A percentile compares a stretch with the other conserved stretches of the same genome.
phyloP scores from a whole-genome alignment of 768 basidiomycete genomes.

The Rubroboletus pulcherrimus region DNA sequence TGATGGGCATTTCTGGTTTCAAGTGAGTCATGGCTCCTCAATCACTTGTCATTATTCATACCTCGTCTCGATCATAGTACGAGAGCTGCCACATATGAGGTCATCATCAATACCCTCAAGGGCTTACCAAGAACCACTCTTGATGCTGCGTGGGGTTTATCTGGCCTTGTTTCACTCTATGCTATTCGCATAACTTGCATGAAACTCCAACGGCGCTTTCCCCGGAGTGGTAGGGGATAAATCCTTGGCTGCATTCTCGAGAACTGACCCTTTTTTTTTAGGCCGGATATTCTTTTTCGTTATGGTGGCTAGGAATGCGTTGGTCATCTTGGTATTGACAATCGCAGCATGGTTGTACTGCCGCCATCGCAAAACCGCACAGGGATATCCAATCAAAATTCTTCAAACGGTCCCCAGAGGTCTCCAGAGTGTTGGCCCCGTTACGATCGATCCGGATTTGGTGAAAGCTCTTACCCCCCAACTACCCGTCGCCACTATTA shows the following conservation, averaged over 20 bases:
- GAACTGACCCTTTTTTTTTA: slow-evolving; percentile 24
- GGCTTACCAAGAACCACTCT: slow-evolving; percentile 64
- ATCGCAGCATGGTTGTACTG: slow-evolving; percentile 85
- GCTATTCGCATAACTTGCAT: slow-evolving; percentile 58
- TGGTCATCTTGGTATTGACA: slow-evolving; percentile 85
- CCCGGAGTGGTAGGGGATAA: slow-evolving; percentile 48
- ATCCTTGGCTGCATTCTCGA: not conserved
- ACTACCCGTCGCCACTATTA: slow-evolving; percentile 81
- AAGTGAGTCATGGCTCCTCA: slow-evolving; percentile 48
- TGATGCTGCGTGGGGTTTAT: slow-evolving; percentile 89
- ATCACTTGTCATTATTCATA: not conserved
- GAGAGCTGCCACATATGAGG: slow-evolving; percentile 75
- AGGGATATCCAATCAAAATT: slow-evolving; percentile 82
- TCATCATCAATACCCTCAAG: slow-evolving; percentile 92
- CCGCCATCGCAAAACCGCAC: slow-evolving; percentile 51
- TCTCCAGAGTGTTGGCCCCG: slow-evolving; percentile 54
- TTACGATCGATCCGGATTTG: slow-evolving; percentile 46
- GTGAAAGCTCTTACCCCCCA: slow-evolving; percentile 68
- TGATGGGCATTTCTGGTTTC: slow-evolving; percentile 86
- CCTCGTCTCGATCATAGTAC: slow-evolving; percentile 53
- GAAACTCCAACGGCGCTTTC: slow-evolving; percentile 51
- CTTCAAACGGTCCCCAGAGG: slow-evolving; percentile 83
- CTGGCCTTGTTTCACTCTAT: slow-evolving; percentile 70
- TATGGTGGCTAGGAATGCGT: slow-evolving; percentile 74
- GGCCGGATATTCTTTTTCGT: slow-evolving; percentile 76